Conservation (phyloP, 2,329 filamentous ascomycete species). For the Chrysoporthe cubensis region DNA sequence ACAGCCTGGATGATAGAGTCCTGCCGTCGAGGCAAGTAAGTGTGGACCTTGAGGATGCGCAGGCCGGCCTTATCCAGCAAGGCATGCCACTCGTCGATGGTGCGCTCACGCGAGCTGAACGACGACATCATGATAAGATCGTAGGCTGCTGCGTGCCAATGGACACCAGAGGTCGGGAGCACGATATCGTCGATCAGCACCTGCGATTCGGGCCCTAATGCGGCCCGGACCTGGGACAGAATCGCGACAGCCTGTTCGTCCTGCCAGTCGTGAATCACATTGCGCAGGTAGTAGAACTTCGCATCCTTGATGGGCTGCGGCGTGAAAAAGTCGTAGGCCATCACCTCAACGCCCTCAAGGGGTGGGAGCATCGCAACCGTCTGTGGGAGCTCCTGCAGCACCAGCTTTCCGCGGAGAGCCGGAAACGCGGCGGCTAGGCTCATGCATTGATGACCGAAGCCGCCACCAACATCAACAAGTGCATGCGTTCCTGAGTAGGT, state of each 20-base stretch:
- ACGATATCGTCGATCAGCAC: conserved; percentile 51
- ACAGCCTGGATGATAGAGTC: conserved; percentile 31
- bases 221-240: conserved; percentile 38
- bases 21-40: conserved; percentile 27
- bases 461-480: conserved; percentile 24
- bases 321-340: conserved; percentile 9
- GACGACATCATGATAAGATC: conserved; percentile 45
- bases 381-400: conserved; percentile 22
- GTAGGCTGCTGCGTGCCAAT: conserved; percentile 37
- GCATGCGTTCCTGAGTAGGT: neutral
- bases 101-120: conserved; percentile 41
- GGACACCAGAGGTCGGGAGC: conserved; percentile 40
- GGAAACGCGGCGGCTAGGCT: conserved; percentile 12
- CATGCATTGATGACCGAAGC: conserved; percentile 30
- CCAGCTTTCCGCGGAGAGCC: neutral
- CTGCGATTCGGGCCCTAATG: conserved; percentile 40
- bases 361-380: neutral
- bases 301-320: conserved; percentile 7
- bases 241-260: conserved; percentile 40
- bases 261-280: conserved; percentile 40
- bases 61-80: conserved; percentile 34
- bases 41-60: conserved; percentile 25
- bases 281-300: conserved; percentile 8
- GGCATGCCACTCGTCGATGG: conserved; percentile 39
- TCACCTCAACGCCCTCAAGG: neutral